Conservation (phyloP, 176 grass and related monocot species). For the Typha latifolia region DNA sequence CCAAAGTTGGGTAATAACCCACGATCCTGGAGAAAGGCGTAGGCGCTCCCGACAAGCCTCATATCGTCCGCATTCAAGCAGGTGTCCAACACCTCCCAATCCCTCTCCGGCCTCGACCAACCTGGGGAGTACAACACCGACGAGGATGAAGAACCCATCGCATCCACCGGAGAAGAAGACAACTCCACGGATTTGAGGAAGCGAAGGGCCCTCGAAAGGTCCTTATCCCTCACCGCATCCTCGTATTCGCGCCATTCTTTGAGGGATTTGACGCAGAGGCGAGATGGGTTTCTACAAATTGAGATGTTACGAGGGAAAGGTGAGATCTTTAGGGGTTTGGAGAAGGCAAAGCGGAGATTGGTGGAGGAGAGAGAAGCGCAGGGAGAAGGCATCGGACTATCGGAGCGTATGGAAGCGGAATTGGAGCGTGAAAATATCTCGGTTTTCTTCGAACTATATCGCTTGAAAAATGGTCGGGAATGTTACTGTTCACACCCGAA, state of each 20-base stretch:
- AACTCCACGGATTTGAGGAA: constrained; percentile 62
- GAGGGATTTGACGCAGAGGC: constrained; percentile 38
- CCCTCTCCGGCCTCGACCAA: constrained; percentile 42
- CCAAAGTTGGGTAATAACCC: constrained; percentile 57
- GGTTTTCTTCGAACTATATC: too few relatives aligned
- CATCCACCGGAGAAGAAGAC: background rate
- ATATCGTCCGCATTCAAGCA: constrained; percentile 96
- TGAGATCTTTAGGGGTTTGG: background rate
- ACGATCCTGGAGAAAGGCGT: constrained; percentile 56
- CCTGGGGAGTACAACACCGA: constrained; percentile 20
- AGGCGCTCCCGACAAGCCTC: constrained; percentile 70
- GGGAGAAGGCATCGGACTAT: background rate
- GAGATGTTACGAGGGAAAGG: background rate
- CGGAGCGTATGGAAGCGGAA: too few relatives aligned
- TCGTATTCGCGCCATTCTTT: constrained; percentile 88
- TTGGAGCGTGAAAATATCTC: too few relatives aligned
- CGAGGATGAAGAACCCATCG: background rate
- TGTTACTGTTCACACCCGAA: too few relatives aligned
- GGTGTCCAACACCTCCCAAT: constrained; percentile 85
- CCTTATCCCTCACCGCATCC: constrained; percentile 75
- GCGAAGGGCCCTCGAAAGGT: constrained; percentile 70
- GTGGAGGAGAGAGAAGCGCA: constrained; percentile 1
- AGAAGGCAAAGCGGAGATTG: background rate
- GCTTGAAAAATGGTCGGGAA: too few relatives aligned
- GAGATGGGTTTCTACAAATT: background rate